These are phyloP conservation scores for Curvularia sp. DNA, from an alignment of 2,329 filamentous ascomycete species.

Conservation along the genomic window DNA sequence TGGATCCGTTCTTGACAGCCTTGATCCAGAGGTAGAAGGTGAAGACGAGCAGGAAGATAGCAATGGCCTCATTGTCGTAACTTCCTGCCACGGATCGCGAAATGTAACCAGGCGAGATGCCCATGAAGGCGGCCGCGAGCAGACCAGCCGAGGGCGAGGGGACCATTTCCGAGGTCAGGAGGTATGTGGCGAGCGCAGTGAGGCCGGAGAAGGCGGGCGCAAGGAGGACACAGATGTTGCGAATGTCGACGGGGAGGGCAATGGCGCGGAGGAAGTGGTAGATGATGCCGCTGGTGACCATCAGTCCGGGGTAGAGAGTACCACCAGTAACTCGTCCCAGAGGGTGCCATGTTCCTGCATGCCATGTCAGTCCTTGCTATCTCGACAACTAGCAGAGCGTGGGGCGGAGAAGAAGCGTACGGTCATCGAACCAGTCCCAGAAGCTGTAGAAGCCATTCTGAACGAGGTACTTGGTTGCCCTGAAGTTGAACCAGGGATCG, in stretches of 20 bases:
- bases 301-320: constrained; percentile 97
- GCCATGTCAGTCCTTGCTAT: constrained; percentile 26
- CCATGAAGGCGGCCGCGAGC: constrained; percentile 94
- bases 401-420: constrained; percentile 59
- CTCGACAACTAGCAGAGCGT: constrained; percentile 4
- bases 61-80: constrained; percentile 99
- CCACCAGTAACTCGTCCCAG: constrained; percentile 97
- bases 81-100: constrained; percentile 96
- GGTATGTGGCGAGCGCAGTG: constrained; percentile 90
- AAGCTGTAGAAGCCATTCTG: constrained; percentile 98
- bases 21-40: constrained; percentile 99
- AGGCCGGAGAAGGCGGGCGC: constrained; percentile 93
- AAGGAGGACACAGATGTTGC: constrained; percentile 97
- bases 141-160: constrained; percentile 94
- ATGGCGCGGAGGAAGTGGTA: constrained; percentile 91
- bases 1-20: constrained; percentile 93
- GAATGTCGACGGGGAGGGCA: constrained; percentile 93
- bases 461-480: constrained; percentile 96
- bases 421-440: constrained; percentile 99
- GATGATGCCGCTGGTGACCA: constrained; percentile 98
- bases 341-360: constrained; percentile 90
- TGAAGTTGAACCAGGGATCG: constrained; percentile 99
- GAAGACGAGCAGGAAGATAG: constrained; percentile 97
- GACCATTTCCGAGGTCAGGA: constrained; percentile 96
- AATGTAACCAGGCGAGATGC: constrained; percentile 96